Conservation (phyloP, 352 stramenopile species). For the Phytophthora syringae region DNA sequence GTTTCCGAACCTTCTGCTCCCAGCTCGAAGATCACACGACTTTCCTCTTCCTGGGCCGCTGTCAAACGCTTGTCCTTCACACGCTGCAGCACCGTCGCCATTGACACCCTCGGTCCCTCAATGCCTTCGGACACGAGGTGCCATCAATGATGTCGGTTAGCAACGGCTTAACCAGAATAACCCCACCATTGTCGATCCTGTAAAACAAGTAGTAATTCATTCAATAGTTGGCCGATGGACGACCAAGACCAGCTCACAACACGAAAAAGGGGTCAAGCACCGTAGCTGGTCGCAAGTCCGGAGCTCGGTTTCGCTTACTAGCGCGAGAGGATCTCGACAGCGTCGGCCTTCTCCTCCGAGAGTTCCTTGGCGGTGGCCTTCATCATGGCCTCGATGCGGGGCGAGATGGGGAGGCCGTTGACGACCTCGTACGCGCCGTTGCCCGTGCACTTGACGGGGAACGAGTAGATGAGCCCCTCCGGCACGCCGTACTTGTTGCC, state of each 20-base stretch:
- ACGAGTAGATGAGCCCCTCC: constrained; percentile 93
- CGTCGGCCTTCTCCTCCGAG: constrained; percentile 80
- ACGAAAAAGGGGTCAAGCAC: no score
- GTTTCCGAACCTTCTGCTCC: constrained; percentile 9
- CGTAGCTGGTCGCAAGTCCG: no score
- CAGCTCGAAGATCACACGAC: constrained; percentile 33
- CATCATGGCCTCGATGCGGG: constrained; percentile 78
- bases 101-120: background rate
- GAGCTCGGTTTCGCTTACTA: constrained; percentile 24
- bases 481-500: constrained; percentile 90
- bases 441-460: constrained; percentile 86
- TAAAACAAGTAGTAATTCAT: no score
- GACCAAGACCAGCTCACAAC: no score
- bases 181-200: background rate
- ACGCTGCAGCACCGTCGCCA: constrained; percentile 28
- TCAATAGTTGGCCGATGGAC: no score
- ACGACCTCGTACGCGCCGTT: constrained; percentile 83
- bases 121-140: background rate
- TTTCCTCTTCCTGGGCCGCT: constrained; percentile 33
- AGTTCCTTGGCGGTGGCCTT: constrained; percentile 82
- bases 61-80: constrained; percentile 38
- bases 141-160: background rate
- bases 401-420: constrained; percentile 68
- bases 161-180: background rate
- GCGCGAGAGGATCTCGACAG: constrained; percentile 68